Evolutionary conservation across 1,284 basidiomycete genomes (phyloP).

Genomic region (Leccinum huronense): DNA sequence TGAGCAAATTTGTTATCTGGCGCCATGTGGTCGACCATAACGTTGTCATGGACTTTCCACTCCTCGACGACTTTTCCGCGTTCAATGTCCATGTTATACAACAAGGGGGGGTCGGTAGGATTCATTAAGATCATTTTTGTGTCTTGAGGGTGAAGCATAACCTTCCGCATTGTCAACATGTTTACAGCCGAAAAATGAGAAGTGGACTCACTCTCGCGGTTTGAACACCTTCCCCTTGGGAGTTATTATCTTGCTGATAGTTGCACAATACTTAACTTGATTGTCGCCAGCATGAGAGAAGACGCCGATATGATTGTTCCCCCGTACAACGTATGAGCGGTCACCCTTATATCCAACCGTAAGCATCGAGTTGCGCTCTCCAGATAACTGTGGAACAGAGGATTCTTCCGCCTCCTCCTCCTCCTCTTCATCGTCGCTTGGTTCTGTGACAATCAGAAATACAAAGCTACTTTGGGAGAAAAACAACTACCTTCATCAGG

Average conservation of each 20-base stretch:
- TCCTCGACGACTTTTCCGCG: conserved; percentile 98
- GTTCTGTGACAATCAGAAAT: conserved; percentile 34
- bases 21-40: conserved; percentile 85
- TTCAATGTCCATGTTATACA: conserved; percentile 94
- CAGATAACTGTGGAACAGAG: conserved; percentile 43
- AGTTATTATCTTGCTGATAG: conserved; percentile 83
- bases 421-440: conserved; percentile 53
- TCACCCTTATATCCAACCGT: conserved; percentile 97
- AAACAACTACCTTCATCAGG: conserved; percentile 48
- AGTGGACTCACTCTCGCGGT: conserved; percentile 72
- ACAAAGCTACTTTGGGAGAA: conserved; percentile 5
- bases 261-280: conserved; percentile 84
- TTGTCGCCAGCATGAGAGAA: conserved; percentile 83
- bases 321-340: conserved; percentile 93
- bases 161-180: conserved; percentile 44
- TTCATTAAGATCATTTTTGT: conserved; percentile 95
- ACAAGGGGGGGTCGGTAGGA: conserved; percentile 76
- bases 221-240: conserved; percentile 83
- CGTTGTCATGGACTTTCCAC: conserved; percentile 93
- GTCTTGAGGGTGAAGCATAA: conserved; percentile 99
- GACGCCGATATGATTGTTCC: conserved; percentile 90
- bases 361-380: conserved; percentile 84
- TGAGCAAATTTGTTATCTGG: conserved; percentile 95
- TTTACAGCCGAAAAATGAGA: not conserved
- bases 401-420: conserved; percentile 53